A percentile compares a stretch with the other conserved stretches of the same genome.
Evolutionary conservation across 176 grass and related monocot genomes (phyloP).

Genomic region (Musa schizocarpa): DNA sequence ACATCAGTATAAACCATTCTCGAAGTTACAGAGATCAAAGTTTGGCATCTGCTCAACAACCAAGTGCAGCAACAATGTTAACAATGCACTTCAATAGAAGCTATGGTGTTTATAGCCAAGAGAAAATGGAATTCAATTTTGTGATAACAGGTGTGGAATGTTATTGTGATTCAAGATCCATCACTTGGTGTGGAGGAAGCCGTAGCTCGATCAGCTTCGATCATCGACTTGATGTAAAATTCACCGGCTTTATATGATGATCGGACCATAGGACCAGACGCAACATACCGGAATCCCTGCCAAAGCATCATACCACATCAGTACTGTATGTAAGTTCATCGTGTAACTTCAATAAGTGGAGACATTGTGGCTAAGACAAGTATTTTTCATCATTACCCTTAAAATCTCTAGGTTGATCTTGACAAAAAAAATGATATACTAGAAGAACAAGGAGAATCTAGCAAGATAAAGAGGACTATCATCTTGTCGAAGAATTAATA

Average conservation of each 20-base stretch:
- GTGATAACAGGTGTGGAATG: neutral
- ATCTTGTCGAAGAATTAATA: neutral
- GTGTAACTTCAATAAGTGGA: too few species aligned
- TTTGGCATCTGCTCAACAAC: neutral
- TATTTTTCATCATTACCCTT: neutral
- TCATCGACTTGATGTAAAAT: slow-evolving; percentile 96
- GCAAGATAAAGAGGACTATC: too few species aligned
- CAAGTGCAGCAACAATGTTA: neutral
- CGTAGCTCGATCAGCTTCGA: slow-evolving; percentile 63
- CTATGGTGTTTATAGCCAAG: neutral
- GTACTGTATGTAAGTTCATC: neutral
- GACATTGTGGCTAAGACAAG: neutral
- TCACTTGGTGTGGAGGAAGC: neutral
- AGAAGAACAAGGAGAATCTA: too few species aligned
- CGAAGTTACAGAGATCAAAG: too few species aligned
- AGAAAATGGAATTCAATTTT: neutral
- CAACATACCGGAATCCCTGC: slow-evolving; percentile 86
- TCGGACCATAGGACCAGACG: slow-evolving; percentile 84
- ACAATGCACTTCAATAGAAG: neutral
- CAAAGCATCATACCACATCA: neutral
- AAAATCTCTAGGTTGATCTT: neutral
- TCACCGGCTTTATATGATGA: slow-evolving; percentile 93
- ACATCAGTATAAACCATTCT: too few species aligned
- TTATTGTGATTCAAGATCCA: too few species aligned
- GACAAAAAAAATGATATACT: too few species aligned